These are phyloP conservation scores for Cephaloascus fragrans DNA, from an alignment of 805 yeast species.

Conservation along the genomic window DNA sequence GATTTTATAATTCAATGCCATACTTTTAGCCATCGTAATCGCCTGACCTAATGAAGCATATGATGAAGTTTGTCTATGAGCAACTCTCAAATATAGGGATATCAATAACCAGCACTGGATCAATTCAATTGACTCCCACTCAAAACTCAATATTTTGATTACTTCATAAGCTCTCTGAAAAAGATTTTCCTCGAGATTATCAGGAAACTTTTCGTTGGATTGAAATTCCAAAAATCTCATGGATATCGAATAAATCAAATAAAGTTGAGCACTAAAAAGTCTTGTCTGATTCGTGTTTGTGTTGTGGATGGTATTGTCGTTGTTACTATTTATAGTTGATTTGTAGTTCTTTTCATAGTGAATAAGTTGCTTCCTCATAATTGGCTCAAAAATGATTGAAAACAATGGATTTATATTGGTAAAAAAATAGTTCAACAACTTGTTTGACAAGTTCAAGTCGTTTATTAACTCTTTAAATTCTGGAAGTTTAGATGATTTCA, in stretches of 20 bases:
- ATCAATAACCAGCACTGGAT: conserved; percentile 30
- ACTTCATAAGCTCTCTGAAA: conserved; percentile 24
- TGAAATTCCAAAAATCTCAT: conserved; percentile 28
- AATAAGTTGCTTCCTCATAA: conserved; percentile 39
- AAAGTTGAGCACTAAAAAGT: conserved; percentile 24
- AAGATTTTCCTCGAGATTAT: conserved; percentile 18
- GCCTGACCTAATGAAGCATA: conserved; percentile 24
- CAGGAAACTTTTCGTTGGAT: conserved; percentile 17
- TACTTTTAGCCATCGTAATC: conserved; percentile 21
- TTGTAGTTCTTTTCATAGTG: conserved; percentile 15
- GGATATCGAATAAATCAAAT: conserved; percentile 20
- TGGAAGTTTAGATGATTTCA: conserved; percentile 23
- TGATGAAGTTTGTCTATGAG: conserved; percentile 28
- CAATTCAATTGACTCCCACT: conserved; percentile 33
- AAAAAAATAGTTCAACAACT: conserved; percentile 31
- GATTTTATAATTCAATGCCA: conserved; percentile 17
- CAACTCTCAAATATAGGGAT: conserved; percentile 21
- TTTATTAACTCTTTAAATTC: conserved; percentile 10
- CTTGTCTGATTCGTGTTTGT: conserved; percentile 20
- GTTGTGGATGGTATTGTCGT: conserved; percentile 10
- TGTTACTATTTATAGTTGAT: conserved; percentile 8
- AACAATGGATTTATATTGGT: conserved; percentile 41
- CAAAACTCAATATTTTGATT: conserved; percentile 21
- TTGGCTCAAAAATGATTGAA: conserved; percentile 42
- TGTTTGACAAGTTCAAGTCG: conserved; percentile 8